Evolutionary conservation across 768 basidiomycete species (phyloP), one percentile per base, ranked within the genome.

Genomic region (Strobilomyces dryophilus): DNA sequence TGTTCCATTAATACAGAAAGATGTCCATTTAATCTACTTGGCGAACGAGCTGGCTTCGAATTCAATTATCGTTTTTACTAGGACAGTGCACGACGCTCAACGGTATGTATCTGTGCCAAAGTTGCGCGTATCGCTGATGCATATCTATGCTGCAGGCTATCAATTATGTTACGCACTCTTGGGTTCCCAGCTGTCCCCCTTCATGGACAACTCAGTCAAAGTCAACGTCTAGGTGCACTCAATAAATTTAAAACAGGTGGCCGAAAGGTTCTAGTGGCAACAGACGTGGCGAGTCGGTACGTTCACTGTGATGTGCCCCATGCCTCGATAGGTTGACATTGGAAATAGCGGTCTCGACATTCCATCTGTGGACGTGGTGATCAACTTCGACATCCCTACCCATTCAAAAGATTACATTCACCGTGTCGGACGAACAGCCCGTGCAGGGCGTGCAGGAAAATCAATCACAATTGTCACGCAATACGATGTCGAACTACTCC

Each of bases 381-480:
- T 99, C 71, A 99, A 99, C 72, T 99, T 92, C 69, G 95, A 97
- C 69, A 88, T 98, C 57, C 97, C 97, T 1, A 92, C 92, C 1
- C 92, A 98, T 68, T 98, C 95, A 15, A 98, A 99, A 75, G 97
- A 98, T 69, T 99, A 99, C 71, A 97, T 99, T 46, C 97, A 99
- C 67, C 85, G 97, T 41, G 97, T 99, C 10, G 97, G 97, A 36
- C 84, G 97, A 52, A 99, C 97, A 31, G 97, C 97, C 7, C 88
- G 97, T 65, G 97, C 97, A 3, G 97, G 97, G n/a, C 83, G 97
- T 40, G 84, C 93, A 2, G 97, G 97, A 41, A 98, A 98, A 74
- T 87, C 92, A 1, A 89, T 99, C 62, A 97, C 95, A n/a, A 81
- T 99, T 39, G 94, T 98, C 21, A 92, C 95, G 6, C 97, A 99